Percentiles rank a stretch among this genome's conserved stretches.
These are phyloP conservation scores for Clitoria ternatea DNA, from an alignment of 306 rosid genomes.

Conservation along the genomic window DNA sequence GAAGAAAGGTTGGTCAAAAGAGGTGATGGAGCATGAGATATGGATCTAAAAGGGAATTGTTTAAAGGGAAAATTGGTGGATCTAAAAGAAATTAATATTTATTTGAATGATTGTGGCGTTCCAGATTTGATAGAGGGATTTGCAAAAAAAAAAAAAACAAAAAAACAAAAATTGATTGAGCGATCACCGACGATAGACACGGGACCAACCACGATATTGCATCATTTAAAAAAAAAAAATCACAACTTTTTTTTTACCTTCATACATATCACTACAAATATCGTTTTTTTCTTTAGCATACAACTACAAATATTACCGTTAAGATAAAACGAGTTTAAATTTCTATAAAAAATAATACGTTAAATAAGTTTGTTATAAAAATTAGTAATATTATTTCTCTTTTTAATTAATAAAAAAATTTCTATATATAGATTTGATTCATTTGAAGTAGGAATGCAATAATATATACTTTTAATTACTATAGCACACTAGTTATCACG, in stretches of 20 bases:
- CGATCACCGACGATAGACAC: constrained; percentile 42
- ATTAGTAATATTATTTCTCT: no score
- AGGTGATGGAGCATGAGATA: constrained; percentile 30
- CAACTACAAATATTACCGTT: background rate
- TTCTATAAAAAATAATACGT: no score
- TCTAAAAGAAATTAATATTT: constrained; percentile 17
- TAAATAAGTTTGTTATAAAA: no score
- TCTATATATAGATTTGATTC: no score
- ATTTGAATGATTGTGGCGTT: constrained; percentile 20
- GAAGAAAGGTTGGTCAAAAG: constrained; percentile 33
- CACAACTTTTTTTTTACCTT: background rate
- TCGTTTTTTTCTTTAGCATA: no score
- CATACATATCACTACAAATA: no score
- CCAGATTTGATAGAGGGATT: constrained; percentile 22
- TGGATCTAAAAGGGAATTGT: constrained; percentile 28
- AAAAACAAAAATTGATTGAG: constrained; percentile 21
- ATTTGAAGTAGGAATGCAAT: no score
- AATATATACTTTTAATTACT: no score
- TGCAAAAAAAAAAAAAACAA: background rate
- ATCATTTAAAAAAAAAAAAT: background rate
- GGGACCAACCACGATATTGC: constrained; percentile 3
- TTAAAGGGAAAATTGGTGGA: constrained; percentile 32
- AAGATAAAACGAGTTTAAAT: background rate
- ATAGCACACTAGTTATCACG: no score
- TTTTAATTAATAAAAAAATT: no score